Base-by-base conservation (phyloP, 768 basidiomycete species). In the Calocera cornea region DNA sequence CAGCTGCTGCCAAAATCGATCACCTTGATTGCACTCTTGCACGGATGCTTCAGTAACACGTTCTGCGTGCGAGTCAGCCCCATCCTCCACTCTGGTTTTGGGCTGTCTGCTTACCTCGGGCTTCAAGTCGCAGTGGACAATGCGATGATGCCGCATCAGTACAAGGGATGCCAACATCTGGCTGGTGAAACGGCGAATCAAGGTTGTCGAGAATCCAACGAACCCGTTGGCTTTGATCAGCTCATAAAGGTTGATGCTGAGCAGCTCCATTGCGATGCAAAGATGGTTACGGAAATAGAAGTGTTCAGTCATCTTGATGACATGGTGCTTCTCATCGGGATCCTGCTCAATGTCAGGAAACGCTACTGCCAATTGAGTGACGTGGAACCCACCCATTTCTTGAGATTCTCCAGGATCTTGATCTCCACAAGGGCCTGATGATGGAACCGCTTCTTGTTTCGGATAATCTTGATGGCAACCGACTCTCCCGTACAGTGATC, bases 1-100 rank as follows among this genome's bases (percentile, higher is more conserved):
- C 97, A 99, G 73, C 94, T 97, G 72, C 93, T 95, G 54, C 97
- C 97, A 75, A 99, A 99, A 77, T 99, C 97, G 71, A 99, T 98
- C 67, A 97, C 94, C 75, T 97, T 98, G 77, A 99, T 90, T 1
- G 87, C 93, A 73, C 93, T 95, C 80, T 95, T 97, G 1, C 90
- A 87, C 24, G 97, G 97, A 76, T 98, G 97, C 64, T 89, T 87
- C 66, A 99, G 80, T 0, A 98, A 80, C 44, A 99, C 91, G 72
- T 99, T 99, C 95, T 98, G 73, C 2, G 12, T 14, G 16, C 19
- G 24, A 27, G 24, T 27, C n/a, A 65, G 49, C 65, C 49, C 36
- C 40, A 41, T 41, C 11, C 44, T 47, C 24, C 44, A 19, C 19
- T 8, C 16, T n/a, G 24, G 17, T 19, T 34, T 41, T 7, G n/a